Evolutionary conservation across 2,329 filamentous ascomycete species (phyloP).

Genomic region (Blastomyces emzantsi): DNA sequence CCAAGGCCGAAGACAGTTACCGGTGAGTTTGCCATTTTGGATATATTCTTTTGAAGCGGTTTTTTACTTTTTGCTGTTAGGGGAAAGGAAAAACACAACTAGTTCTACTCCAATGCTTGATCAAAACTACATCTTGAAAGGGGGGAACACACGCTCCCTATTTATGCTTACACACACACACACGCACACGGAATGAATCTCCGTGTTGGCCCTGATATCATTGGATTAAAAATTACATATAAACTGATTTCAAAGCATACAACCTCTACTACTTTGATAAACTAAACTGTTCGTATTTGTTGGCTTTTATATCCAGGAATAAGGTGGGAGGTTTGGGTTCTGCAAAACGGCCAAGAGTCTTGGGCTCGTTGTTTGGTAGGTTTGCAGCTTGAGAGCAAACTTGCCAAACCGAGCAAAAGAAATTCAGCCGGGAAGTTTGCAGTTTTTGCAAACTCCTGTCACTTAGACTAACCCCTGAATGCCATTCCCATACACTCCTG

Average conservation of each 20-base stretch:
- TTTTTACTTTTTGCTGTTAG: neutral
- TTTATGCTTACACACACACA: neutral
- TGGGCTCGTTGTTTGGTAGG: too few relatives aligned
- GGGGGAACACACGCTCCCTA: neutral
- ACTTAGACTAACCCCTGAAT: too few relatives aligned
- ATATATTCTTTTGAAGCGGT: neutral
- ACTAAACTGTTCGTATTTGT: too few relatives aligned
- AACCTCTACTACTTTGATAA: neutral
- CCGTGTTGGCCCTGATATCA: too few relatives aligned
- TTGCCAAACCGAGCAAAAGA: too few relatives aligned
- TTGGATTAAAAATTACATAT: neutral
- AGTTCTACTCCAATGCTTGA: neutral
- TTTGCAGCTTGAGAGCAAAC: neutral
- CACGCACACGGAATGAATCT: neutral
- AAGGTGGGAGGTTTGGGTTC: too few relatives aligned
- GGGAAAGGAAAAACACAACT: neutral
- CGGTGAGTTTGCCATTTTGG: neutral
- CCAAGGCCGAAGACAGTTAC: conserved; percentile 9
- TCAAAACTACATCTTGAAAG: neutral
- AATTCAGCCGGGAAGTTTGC: too few relatives aligned
- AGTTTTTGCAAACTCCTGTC: too few relatives aligned
- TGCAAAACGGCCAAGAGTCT: too few relatives aligned
- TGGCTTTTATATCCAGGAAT: too few relatives aligned
- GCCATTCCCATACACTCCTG: too few relatives aligned
- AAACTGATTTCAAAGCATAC: neutral